Percentiles rank a stretch among this genome's conserved stretches.
phyloP scores from a whole-genome alignment of 371 early-diverging fungal genomes.

The Mucor velutinosus region DNA sequence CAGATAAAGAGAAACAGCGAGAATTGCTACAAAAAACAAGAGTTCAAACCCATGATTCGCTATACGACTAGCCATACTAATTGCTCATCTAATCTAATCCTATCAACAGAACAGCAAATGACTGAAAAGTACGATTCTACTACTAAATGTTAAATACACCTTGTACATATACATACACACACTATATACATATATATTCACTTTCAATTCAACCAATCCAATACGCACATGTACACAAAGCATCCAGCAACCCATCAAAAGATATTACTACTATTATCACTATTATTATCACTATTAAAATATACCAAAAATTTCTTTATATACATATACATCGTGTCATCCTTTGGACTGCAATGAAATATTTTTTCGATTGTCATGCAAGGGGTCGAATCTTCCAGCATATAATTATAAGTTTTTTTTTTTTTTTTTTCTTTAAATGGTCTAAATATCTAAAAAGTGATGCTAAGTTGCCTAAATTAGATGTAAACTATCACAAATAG shows the following conservation, averaged over 20 bases:
- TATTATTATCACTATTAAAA: not conserved
- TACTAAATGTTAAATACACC: constrained; percentile 7
- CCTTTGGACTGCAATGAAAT: not conserved
- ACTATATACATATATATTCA: not conserved
- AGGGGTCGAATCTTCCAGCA: not conserved
- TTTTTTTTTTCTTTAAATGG: not conserved
- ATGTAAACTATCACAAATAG: not conserved
- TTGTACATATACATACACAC: not conserved
- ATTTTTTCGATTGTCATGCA: not conserved
- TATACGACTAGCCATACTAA: constrained; percentile 9
- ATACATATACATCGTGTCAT: not conserved
- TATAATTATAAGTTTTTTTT: not conserved
- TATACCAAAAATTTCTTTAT: not conserved
- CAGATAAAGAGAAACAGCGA: not conserved
- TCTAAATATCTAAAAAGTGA: not conserved
- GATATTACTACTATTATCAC: not conserved
- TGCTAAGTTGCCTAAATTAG: not conserved
- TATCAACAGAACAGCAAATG: not conserved
- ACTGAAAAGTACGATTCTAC: constrained; percentile 16
- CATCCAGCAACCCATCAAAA: not conserved
- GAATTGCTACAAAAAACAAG: constrained; percentile 1
- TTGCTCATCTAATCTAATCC: constrained; percentile 13
- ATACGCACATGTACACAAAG: not conserved
- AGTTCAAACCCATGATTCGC: constrained; percentile 3
- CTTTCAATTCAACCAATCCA: not conserved